Percentiles rank a stretch among this genome's conserved stretches.
These are phyloP conservation scores for Alternaria sp. DNA, from an alignment of 2,329 filamentous ascomycete species.

Conservation along the genomic window DNA sequence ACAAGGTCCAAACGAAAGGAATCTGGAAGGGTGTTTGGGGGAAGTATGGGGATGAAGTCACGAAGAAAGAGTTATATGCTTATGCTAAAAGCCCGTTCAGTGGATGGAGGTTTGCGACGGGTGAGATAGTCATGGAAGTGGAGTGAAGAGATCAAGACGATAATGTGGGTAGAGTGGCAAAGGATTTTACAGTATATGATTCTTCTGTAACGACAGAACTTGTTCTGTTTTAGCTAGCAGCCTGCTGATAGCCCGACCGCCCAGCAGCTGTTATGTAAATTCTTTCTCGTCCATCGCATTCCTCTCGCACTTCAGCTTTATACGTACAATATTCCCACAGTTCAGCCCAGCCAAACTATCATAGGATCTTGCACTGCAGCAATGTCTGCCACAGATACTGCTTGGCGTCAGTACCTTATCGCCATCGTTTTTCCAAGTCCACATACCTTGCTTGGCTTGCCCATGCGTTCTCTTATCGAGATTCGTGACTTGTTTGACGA, in stretches of 20 bases:
- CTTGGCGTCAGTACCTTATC: neutral
- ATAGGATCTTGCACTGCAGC: constrained; percentile 3
- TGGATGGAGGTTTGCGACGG: constrained; percentile 31
- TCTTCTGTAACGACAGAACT: neutral
- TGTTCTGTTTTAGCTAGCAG: neutral
- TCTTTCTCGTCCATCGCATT: neutral
- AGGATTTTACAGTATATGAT: neutral
- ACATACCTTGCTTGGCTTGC: constrained; percentile 2
- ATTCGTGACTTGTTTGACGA: neutral
- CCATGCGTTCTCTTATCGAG: neutral
- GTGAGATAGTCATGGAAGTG: constrained; percentile 30
- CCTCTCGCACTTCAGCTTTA: neutral
- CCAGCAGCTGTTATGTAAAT: neutral
- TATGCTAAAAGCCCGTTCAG: constrained; percentile 34
- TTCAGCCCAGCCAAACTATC: neutral
- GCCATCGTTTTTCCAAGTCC: neutral
- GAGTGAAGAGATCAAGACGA: neutral
- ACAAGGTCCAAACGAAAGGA: constrained; percentile 46
- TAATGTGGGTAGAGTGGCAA: neutral
- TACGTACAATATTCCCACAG: neutral
- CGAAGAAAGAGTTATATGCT: constrained; percentile 32
- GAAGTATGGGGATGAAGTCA: constrained; percentile 27
- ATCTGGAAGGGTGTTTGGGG: constrained; percentile 47
- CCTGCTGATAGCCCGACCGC: neutral
- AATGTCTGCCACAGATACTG: constrained; percentile 6